Evolutionary conservation across 176 grass and related monocot species (phyloP), one percentile per base, ranked within the genome.

Genomic region (Calamus simplicifolius): DNA sequence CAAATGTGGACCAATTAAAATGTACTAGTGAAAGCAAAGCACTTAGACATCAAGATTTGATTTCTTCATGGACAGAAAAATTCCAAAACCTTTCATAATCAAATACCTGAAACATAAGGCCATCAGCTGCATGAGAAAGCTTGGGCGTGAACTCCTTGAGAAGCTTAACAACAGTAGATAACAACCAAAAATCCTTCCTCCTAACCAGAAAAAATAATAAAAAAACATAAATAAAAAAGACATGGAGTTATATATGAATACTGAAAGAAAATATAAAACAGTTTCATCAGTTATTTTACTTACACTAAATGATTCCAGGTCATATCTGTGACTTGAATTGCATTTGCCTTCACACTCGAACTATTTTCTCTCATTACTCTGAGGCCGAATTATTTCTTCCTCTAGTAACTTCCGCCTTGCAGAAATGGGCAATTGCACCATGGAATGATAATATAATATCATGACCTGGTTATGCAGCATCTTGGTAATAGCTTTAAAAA

Each of bases 41-140:
- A 43, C 35, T 43, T 43, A 8, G 35, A 43, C 35, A 43, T 6
- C 7, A 43, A 10, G 35, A 8, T 43, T 43, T 6, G 35, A 10
- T 43, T 43, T 43, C 7, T 43, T 43, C n/a, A n/a, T n/a, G 7
- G 35, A 43, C 35, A 43, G 1, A 43, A 43, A 12, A 43, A 43
- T 12, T 43, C 7, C 35, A 43, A 12, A 43, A n/a, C n/a, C 35
- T 43, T 43, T 43, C 12, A 43, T 43, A 8, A 43, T 27, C 67
- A 74, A 54, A 21, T 81, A 89, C 93, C 87, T 98, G 93, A 98
- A 98, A 98, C 77, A 98, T 88, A 59, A 98, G 93, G 16, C 93
- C 93, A 78, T 98, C 93, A 74, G 93, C 87, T 80, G 75, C 87
- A 81, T 98, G 93, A 6, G 81, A 92, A 85, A 98, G 93, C 58